Conservation (phyloP, 2,329 filamentous ascomycete genomes). For the Epichloe gansuensis region DNA sequence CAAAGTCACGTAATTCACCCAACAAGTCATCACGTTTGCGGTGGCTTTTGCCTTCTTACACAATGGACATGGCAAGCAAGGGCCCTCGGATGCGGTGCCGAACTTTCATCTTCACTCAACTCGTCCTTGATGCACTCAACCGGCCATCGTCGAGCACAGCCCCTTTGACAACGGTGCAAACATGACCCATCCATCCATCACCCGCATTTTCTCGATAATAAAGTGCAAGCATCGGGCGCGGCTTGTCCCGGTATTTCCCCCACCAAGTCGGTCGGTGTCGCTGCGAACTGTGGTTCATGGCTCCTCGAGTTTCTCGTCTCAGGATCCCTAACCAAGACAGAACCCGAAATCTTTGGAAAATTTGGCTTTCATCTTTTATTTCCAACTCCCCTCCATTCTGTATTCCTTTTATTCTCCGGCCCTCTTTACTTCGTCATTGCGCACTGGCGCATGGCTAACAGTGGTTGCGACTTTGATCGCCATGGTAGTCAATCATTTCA, state of each 20-base stretch:
- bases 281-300: not conserved
- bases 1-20: too few species aligned
- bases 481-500: slow-evolving; percentile 31
- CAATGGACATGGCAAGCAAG: not conserved
- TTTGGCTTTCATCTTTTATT: not conserved
- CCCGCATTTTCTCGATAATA: not conserved
- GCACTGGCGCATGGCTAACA: slow-evolving; percentile 4
- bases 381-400: not conserved
- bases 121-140: not conserved
- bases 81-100: not conserved
- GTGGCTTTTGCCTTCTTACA: not conserved
- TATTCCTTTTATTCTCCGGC: not conserved
- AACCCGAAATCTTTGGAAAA: not conserved
- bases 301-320: not conserved
- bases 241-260: not conserved
- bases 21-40: not conserved
- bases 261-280: not conserved
- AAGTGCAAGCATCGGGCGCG: not conserved
- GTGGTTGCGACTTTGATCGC: slow-evolving; percentile 5
- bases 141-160: not conserved
- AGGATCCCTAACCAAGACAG: not conserved
- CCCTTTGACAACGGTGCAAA: not conserved
- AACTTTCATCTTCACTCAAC: not conserved
- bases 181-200: not conserved
- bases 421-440: not conserved